Conservation (phyloP, 139 green algal genomes). For the Microglena sp. region DNA sequence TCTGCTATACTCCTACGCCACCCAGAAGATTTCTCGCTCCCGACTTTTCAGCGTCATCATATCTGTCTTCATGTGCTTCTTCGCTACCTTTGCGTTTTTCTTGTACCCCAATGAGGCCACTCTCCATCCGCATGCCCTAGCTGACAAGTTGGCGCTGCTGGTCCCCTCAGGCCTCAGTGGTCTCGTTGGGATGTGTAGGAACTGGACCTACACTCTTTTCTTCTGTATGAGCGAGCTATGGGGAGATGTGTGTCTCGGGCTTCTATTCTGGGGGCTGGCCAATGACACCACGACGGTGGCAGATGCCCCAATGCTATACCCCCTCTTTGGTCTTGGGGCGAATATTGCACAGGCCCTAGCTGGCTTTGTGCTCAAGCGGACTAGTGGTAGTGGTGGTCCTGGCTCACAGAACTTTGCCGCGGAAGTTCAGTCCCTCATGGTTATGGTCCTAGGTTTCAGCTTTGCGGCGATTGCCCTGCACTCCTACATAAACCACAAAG, state of each 20-base stretch:
- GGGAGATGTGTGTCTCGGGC: constrained; percentile 80
- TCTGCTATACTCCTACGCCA: constrained; percentile 52
- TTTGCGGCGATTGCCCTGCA: constrained; percentile 27
- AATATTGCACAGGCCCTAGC: constrained; percentile 82
- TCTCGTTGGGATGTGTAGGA: constrained; percentile 24
- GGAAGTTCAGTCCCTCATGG: constrained; percentile 30
- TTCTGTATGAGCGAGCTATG: constrained; percentile 78
- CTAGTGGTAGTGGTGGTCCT: neutral
- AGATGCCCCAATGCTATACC: constrained; percentile 84
- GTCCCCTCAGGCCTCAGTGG: neutral
- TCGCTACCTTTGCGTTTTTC: constrained; percentile 63
- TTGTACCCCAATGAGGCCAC: constrained; percentile 72
- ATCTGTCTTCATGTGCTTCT: constrained; percentile 69
- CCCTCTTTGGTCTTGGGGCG: constrained; percentile 91
- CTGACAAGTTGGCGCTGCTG: constrained; percentile 4
- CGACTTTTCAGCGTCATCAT: constrained; percentile 86
- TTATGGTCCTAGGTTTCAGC: constrained; percentile 26
- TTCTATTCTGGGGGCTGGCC: constrained; percentile 88
- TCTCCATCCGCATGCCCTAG: constrained; percentile 58
- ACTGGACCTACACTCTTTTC: constrained; percentile 94
- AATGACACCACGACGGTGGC: constrained; percentile 88
- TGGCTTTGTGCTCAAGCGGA: constrained; percentile 49
- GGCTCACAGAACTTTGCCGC: constrained; percentile 2
- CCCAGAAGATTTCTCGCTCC: constrained; percentile 38
- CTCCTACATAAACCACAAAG: constrained; percentile 9